phyloP scores from a whole-genome alignment of 2,329 filamentous ascomycete species.

The Balansia obtecta region DNA sequence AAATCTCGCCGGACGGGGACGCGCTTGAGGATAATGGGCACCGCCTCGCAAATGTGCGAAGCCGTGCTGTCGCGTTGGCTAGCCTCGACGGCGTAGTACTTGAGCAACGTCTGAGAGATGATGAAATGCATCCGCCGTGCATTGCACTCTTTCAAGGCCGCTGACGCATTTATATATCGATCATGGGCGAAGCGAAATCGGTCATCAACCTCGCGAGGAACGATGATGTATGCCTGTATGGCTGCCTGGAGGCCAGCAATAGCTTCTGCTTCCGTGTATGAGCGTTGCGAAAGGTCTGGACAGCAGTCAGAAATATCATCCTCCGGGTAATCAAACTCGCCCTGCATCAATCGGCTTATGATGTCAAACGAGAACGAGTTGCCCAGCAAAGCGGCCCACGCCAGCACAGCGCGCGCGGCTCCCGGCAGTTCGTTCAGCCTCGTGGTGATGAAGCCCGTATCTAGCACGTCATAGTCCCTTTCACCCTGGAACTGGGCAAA shows the following conservation, averaged over 20 bases:
- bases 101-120: conserved; percentile 69
- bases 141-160: conserved; percentile 56
- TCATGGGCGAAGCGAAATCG: conserved; percentile 83
- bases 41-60: conserved; percentile 67
- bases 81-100: conserved; percentile 50
- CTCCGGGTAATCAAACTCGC: conserved; percentile 53
- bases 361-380: conserved; percentile 74
- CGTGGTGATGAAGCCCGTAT: conserved; percentile 70
- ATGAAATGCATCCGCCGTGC: conserved; percentile 79
- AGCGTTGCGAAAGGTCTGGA: conserved; percentile 10
- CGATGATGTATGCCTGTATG: conserved; percentile 67
- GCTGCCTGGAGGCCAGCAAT: conserved; percentile 72
- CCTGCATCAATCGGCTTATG: conserved; percentile 63
- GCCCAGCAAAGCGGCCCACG: conserved; percentile 78
- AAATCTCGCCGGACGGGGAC: conserved; percentile 52
- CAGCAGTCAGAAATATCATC: conserved; percentile 27
- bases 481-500: conserved; percentile 76
- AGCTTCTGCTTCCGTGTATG: conserved; percentile 52
- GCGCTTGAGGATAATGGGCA: conserved; percentile 58
- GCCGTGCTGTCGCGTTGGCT: conserved; percentile 60
- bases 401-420: conserved; percentile 64
- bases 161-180: conserved; percentile 67
- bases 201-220: conserved; percentile 74
- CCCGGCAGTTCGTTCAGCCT: conserved; percentile 64
- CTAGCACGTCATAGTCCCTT: conserved; percentile 65